Conservation (phyloP, 2,329 filamentous ascomycete genomes). For the Dichotomopilus funicola region DNA sequence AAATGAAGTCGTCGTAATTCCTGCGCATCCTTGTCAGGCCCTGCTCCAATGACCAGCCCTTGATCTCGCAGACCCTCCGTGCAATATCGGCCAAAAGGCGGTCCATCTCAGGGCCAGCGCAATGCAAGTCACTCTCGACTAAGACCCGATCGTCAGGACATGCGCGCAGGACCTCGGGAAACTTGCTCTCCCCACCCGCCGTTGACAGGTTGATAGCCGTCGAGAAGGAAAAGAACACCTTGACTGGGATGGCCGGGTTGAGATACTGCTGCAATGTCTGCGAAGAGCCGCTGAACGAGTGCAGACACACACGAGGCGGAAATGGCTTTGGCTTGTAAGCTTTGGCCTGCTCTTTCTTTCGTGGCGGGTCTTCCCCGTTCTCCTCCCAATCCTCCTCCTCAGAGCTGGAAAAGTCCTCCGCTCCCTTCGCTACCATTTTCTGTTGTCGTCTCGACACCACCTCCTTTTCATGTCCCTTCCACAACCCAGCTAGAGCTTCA, state of each 20-base stretch:
- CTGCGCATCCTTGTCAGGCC: constrained; percentile 60
- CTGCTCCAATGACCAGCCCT: constrained; percentile 67
- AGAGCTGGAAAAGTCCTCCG: constrained; percentile 40
- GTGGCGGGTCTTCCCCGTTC: constrained; percentile 21
- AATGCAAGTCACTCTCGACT: constrained; percentile 85
- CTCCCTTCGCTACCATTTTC: constrained; percentile 41
- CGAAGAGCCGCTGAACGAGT: constrained; percentile 79
- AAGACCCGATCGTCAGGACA: constrained; percentile 75
- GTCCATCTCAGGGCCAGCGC: constrained; percentile 78
- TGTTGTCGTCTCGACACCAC: constrained; percentile 54
- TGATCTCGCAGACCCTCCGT: constrained; percentile 68
- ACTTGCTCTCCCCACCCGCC: constrained; percentile 40
- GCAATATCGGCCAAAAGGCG: constrained; percentile 65
- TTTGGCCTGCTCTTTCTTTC: constrained; percentile 1
- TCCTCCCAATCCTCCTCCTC: constrained; percentile 33
- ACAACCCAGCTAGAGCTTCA: constrained; percentile 57
- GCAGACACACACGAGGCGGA: constrained; percentile 83
- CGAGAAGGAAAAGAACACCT: constrained; percentile 86
- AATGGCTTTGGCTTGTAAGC: constrained; percentile 50
- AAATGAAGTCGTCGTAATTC: constrained; percentile 76
- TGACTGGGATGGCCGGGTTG: constrained; percentile 62
- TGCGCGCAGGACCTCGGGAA: constrained; percentile 59
- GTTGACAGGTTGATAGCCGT: constrained; percentile 69
- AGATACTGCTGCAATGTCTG: constrained; percentile 75
- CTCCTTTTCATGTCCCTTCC: constrained; percentile 63